Conservation (phyloP, 345 rosid genomes). For the Eucalyptus cloeziana region DNA sequence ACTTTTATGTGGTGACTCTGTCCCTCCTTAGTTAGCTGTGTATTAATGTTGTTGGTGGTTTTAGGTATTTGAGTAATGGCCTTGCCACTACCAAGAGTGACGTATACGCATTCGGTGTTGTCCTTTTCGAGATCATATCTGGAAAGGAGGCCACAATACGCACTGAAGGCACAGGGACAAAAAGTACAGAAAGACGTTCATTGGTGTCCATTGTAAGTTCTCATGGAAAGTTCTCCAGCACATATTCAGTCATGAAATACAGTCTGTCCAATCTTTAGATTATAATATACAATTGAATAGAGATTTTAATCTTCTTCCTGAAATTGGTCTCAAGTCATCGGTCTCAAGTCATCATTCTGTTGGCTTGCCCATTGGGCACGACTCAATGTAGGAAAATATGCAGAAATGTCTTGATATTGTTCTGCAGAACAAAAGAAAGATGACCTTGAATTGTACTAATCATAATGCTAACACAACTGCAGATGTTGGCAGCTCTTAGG, state of each 20-base stretch:
- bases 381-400: neutral
- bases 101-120: slow-evolving; percentile 93
- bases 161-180: slow-evolving; percentile 42
- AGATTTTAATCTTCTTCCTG: neutral
- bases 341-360: neutral
- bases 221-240: neutral
- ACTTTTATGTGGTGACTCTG: neutral
- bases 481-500: slow-evolving; percentile 75
- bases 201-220: slow-evolving; percentile 71
- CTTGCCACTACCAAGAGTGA: slow-evolving; percentile 85
- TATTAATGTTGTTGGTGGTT: neutral
- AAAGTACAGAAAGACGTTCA: slow-evolving; percentile 78
- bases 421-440: neutral
- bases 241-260: neutral
- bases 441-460: neutral
- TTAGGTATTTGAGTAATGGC: slow-evolving; percentile 82
- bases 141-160: slow-evolving; percentile 82
- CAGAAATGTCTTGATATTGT: neutral
- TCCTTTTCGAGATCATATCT: slow-evolving; percentile 79
- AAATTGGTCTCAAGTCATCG: neutral
- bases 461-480: slow-evolving; percentile 1
- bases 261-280: neutral
- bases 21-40: neutral
- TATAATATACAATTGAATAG: neutral
- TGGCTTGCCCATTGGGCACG: neutral